Conservation (phyloP, 805 yeast species). For the Sungouiella thailandica region DNA sequence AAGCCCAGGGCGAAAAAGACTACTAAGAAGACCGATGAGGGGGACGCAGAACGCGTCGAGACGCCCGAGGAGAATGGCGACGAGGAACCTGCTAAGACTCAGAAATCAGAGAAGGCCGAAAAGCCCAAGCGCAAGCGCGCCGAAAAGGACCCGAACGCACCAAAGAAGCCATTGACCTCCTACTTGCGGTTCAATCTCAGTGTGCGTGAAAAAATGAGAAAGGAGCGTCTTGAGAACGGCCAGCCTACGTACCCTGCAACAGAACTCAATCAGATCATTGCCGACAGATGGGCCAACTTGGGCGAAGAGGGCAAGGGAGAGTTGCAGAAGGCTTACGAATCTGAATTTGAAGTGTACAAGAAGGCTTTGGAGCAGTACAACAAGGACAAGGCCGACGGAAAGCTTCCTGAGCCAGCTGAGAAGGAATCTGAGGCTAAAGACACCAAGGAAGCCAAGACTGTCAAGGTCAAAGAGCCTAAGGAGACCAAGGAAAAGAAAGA, state of each 20-base stretch:
- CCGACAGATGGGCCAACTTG: conserved; percentile 73
- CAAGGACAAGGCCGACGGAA: conserved; percentile 19
- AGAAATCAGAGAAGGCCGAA: conserved; percentile 17
- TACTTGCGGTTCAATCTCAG: conserved; percentile 74
- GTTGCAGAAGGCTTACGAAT: conserved; percentile 59
- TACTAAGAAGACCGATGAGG: conserved; percentile 9
- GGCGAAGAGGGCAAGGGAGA: conserved; percentile 63
- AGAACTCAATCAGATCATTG: conserved; percentile 74
- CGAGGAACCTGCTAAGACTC: conserved; percentile 1
- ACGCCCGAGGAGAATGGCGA: conserved; percentile 1
- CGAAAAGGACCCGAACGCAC: conserved; percentile 83
- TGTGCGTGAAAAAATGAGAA: conserved; percentile 65
- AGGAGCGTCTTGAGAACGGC: conserved; percentile 55
- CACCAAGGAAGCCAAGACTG: conserved; percentile 2
- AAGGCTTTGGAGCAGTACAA: conserved; percentile 33
- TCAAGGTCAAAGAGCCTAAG: neutral
- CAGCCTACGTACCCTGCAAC: conserved; percentile 63
- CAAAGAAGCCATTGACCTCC: conserved; percentile 89
- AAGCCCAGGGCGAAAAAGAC: conserved; percentile 9
- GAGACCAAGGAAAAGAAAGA: conserved; percentile 2
- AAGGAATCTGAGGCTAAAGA: conserved; percentile 1
- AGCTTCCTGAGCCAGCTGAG: conserved; percentile 2
- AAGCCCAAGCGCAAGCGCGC: conserved; percentile 48
- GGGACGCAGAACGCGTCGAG: conserved; percentile 10
- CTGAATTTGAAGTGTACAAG: conserved; percentile 35